These are phyloP conservation scores for Allantophomopsis lycopodina DNA, from an alignment of 2,329 filamentous ascomycete species.

Conservation along the genomic window DNA sequence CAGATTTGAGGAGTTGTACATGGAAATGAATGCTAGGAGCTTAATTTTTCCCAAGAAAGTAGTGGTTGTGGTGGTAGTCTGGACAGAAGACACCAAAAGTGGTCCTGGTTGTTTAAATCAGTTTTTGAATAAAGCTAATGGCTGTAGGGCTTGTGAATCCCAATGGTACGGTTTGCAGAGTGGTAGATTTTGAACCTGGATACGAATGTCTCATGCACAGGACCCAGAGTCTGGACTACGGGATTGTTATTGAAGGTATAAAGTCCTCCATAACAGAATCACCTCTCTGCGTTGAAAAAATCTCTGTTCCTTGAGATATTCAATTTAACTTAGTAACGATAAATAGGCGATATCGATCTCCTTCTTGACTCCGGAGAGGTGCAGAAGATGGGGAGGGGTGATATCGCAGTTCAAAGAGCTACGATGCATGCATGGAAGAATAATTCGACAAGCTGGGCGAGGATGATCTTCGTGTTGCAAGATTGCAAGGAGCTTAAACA, in stretches of 20 bases:
- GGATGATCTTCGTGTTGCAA: slow-evolving; percentile 6
- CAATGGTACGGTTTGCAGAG: slow-evolving; percentile 5
- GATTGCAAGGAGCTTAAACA: slow-evolving; percentile 5
- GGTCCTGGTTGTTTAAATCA: too few species aligned
- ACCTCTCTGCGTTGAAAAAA: too few species aligned
- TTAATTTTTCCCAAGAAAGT: too few species aligned
- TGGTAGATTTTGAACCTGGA: slow-evolving; percentile 7
- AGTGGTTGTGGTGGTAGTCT: too few species aligned
- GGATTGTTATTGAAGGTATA: slow-evolving; percentile 19
- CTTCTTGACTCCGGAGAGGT: slow-evolving; percentile 24
- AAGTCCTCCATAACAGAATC: too few species aligned
- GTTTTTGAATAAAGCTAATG: too few species aligned
- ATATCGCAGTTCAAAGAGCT: slow-evolving; percentile 26
- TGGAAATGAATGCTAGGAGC: too few species aligned
- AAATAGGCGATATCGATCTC: slow-evolving; percentile 20
- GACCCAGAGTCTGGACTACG: slow-evolving; percentile 25
- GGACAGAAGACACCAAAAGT: too few species aligned
- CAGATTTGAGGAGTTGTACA: too few species aligned
- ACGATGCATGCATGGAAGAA: slow-evolving; percentile 30
- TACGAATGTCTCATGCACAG: slow-evolving; percentile 22
- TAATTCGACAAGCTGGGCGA: slow-evolving; percentile 12
- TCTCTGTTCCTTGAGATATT: too few species aligned
- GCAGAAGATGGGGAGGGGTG: slow-evolving; percentile 21
- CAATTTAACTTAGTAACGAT: too few species aligned
- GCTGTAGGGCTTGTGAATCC: slow-evolving; percentile 2